Evolutionary conservation across 495 filamentous ascomycete species (phyloP).

Genomic region (Jackrogersella multiformis): DNA sequence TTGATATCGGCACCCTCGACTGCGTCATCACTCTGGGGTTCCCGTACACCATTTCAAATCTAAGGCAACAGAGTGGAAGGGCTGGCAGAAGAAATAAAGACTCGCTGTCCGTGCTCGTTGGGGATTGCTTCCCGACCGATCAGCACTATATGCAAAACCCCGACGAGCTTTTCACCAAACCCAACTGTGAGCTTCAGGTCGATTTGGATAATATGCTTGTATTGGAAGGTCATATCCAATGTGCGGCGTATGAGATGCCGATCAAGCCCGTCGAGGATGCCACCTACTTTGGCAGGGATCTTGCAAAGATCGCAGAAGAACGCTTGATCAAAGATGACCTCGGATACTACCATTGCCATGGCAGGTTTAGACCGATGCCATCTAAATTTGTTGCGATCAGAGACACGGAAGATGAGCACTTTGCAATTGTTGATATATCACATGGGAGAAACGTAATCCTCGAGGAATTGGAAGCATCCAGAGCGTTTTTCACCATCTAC

Average conservation of each 20-base stretch:
- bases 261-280: conserved; percentile 79
- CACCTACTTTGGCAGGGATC: conserved; percentile 80
- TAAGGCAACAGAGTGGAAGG: conserved; percentile 93
- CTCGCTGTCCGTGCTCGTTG: conserved; percentile 88
- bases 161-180: conserved; percentile 93
- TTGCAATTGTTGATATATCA: conserved; percentile 90
- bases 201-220: conserved; percentile 92
- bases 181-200: conserved; percentile 87
- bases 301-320: conserved; percentile 75
- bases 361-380: conserved; percentile 86
- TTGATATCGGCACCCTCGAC: conserved; percentile 96
- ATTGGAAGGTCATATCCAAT: conserved; percentile 93
- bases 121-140: conserved; percentile 91
- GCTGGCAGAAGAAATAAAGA: conserved; percentile 94
- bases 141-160: conserved; percentile 98
- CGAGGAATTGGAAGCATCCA: conserved; percentile 94
- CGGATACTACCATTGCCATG: conserved; percentile 90
- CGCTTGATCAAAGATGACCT: conserved; percentile 75
- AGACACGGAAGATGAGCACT: conserved; percentile 91
- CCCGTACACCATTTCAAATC: conserved; percentile 92
- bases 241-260: conserved; percentile 94
- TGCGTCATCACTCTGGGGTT: conserved; percentile 95
- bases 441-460: conserved; percentile 83
- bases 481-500: conserved; percentile 95
- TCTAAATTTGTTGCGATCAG: conserved; percentile 86